A percentile compares a stretch with the other conserved stretches of the same genome.
Conservation (phyloP, 768 basidiomycete genomes). For the Xanthoconium purpureum region DNA sequence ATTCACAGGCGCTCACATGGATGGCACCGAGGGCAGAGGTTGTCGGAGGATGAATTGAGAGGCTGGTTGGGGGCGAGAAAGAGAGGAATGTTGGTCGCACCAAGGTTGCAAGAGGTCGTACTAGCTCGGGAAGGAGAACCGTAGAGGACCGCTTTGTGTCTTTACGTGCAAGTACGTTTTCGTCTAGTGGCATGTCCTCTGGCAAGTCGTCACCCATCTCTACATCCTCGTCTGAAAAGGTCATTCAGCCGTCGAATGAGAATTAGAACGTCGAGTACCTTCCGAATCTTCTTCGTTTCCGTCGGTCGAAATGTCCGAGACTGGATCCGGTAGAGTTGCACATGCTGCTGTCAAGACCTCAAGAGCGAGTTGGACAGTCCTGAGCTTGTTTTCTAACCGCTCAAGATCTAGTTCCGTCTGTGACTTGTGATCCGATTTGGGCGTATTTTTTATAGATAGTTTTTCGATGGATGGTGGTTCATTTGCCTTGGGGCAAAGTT, state of each 20-base stretch:
- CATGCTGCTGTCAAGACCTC: slow-evolving; percentile 88
- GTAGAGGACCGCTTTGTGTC: slow-evolving; percentile 29
- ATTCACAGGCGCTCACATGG: slow-evolving; percentile 83
- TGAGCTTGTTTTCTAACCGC: slow-evolving; percentile 63
- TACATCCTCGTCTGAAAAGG: slow-evolving; percentile 42
- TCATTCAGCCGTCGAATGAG: slow-evolving; percentile 26
- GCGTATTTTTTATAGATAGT: slow-evolving; percentile 58
- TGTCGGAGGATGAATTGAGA: slow-evolving; percentile 81
- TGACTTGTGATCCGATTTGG: slow-evolving; percentile 76
- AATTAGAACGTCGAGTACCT: slow-evolving; percentile 21
- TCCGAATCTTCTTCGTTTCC: slow-evolving; percentile 34
- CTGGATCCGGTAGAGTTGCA: slow-evolving; percentile 80
- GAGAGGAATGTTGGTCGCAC: slow-evolving; percentile 76
- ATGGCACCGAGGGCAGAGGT: slow-evolving; percentile 82
- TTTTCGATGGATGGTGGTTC: slow-evolving; percentile 52
- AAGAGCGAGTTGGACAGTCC: slow-evolving; percentile 76
- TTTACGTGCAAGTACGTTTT: slow-evolving; percentile 11
- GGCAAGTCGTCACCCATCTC: slow-evolving; percentile 35
- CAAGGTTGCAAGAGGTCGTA: slow-evolving; percentile 64
- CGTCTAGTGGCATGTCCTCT: slow-evolving; percentile 27
- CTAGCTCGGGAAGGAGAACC: slow-evolving; percentile 55
- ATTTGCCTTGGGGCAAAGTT: slow-evolving; percentile 34
- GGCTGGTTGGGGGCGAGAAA: slow-evolving; percentile 67
- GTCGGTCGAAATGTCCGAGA: slow-evolving; percentile 38
- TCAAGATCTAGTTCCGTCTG: slow-evolving; percentile 68